Evolutionary conservation across 768 basidiomycete genomes (phyloP), one percentile per base, ranked within the genome.

Genomic region (Rhodosporidiobolus sp.): DNA sequence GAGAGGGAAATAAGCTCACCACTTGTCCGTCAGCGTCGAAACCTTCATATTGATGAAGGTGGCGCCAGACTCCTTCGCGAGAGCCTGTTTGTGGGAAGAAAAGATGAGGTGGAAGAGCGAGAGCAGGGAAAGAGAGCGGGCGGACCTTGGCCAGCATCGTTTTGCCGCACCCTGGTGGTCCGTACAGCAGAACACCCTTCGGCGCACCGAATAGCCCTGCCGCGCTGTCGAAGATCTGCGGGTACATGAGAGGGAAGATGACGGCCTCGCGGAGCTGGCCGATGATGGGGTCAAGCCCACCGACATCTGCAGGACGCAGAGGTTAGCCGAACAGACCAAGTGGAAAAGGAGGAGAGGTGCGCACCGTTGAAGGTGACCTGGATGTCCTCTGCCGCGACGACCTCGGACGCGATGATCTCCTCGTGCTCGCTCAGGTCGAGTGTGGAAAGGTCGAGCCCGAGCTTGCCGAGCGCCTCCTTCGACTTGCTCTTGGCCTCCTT

Each of bases 81-180:
- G 86, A 3, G 95, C 95, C 74, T 74, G 52, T 19, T 4, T 3
- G 2, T 12, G 20, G 12, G 48, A 24, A 19, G 22, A 19, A 38
- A 20, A 30, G 30, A 11, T 35, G 22, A 32, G 54, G 54, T n/a
- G 26, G 26, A 17, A 8, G 52, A 24, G 14, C 20, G 6, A 43
- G 30, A 22, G 5, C 38, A 22, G 4, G 53, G n/a, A 30, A 19
- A 20, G 3, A 1, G 4, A 1, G 24, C 28, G 43, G 24, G 28
- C 49, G 3, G 35, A 71, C 73, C 80, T 95, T 95, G 2, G 96
- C 96, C n/a, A 99, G 86, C 93, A 99, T 94, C 2, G 96, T 98
- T 84, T 99, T 99, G 34, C 96, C 96, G 76, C 96, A 99, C 11
- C 96, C 95, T 1, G 96, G 96, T 53, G 94, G 96, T 0, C 96